A percentile compares a stretch with the other conserved stretches of the same genome.
Conservation (phyloP, 345 rosid genomes). For the Psidium guajava region DNA sequence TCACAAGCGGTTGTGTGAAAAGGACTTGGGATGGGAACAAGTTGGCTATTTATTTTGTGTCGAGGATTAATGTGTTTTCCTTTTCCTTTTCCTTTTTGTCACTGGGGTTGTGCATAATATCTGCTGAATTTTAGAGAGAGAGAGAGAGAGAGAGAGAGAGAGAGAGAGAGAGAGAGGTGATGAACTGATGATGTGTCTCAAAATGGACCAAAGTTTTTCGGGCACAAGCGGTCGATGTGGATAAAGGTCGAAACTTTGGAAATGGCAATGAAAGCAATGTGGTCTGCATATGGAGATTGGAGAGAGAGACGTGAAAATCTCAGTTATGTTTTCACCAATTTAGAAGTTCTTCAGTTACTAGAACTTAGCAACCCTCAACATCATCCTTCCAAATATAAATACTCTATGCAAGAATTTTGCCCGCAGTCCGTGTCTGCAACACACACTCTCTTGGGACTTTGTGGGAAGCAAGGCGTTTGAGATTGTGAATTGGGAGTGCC, state of each 20-base stretch:
- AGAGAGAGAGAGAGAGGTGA: background rate
- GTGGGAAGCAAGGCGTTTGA: background rate
- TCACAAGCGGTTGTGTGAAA: background rate
- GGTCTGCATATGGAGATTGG: background rate
- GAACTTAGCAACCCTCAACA: background rate
- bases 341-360: background rate
- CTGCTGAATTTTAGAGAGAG: background rate
- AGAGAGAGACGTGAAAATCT: background rate
- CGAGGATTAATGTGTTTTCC: background rate
- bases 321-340: background rate
- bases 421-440: background rate
- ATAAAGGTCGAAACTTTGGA: constrained; percentile 3
- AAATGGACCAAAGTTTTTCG: background rate
- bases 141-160: background rate
- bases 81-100: background rate
- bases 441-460: background rate
- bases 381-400: background rate
- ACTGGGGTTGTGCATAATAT: background rate
- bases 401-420: background rate
- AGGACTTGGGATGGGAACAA: background rate
- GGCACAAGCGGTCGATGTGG: background rate
- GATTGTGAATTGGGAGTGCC: background rate
- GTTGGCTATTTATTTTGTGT: background rate
- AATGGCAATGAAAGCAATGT: background rate
- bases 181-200: background rate